phyloP scores from a whole-genome alignment of 176 grass and related monocot genomes.

The barley (Hordeum vulgare) region DNA sequence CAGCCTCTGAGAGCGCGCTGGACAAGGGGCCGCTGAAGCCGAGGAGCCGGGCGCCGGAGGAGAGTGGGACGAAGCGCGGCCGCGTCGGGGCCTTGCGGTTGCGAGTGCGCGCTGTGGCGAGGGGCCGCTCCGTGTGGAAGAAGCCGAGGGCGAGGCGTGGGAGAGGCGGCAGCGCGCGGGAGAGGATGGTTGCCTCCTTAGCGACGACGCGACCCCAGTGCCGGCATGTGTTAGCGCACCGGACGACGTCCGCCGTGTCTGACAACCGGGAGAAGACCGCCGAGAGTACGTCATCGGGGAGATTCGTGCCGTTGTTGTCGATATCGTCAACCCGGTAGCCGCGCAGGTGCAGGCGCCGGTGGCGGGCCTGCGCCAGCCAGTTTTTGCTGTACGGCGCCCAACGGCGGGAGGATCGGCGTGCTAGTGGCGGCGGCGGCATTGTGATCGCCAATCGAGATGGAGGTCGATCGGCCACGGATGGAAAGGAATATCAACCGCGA shows the following conservation, averaged over 20 bases:
- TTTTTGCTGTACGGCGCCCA: neutral
- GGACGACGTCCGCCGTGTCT: neutral
- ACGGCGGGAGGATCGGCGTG: neutral
- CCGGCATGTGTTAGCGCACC: conserved; percentile 8
- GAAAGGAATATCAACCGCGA: too few species aligned
- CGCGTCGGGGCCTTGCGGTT: neutral
- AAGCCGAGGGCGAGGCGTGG: neutral
- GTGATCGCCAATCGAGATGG: neutral
- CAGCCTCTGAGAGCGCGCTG: neutral
- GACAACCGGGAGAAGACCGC: neutral
- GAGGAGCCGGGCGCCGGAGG: neutral
- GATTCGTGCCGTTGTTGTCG: neutral
- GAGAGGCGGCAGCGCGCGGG: neutral
- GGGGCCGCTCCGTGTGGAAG: neutral
- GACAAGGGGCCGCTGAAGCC: neutral
- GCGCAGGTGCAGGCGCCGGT: neutral
- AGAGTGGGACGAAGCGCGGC: neutral
- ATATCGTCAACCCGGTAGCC: neutral
- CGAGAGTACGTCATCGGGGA: neutral
- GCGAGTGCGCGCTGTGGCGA: neutral
- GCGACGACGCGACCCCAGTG: neutral
- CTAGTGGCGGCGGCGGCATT: neutral
- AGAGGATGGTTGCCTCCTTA: neutral
- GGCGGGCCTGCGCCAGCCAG: neutral
- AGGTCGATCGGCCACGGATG: too few species aligned